Evolutionary conservation across 306 rosid genomes (phyloP).

Genomic region (Trifolium subterraneum): DNA sequence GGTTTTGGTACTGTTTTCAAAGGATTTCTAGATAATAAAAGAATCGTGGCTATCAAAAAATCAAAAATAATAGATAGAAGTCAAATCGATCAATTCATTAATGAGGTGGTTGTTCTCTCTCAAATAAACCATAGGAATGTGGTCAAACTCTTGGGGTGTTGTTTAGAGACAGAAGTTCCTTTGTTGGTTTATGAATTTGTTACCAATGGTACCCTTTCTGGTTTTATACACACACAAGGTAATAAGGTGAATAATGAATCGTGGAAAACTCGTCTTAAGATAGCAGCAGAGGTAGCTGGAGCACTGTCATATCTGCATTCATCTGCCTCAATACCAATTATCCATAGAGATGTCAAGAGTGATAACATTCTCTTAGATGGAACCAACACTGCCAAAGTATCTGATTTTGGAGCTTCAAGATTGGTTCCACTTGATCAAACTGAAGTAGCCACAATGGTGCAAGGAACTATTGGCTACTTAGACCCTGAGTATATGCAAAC

Average conservation of each 20-base stretch:
- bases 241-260: background rate
- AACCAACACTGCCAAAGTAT: constrained; percentile 46
- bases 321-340: background rate
- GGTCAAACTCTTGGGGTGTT: background rate
- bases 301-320: background rate
- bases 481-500: constrained; percentile 50
- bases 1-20: constrained; percentile 50
- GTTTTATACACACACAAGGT: constrained; percentile 31
- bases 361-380: constrained; percentile 53
- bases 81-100: constrained; percentile 51
- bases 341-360: constrained; percentile 1
- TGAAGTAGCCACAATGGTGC: constrained; percentile 46
- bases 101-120: constrained; percentile 50
- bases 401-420: constrained; percentile 56
- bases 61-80: constrained; percentile 17
- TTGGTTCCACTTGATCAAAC: constrained; percentile 50
- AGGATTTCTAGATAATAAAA: constrained; percentile 24
- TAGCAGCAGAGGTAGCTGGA: constrained; percentile 42
- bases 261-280: constrained; percentile 46
- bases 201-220: constrained; percentile 42
- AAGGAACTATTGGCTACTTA: constrained; percentile 57
- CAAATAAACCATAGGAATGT: constrained; percentile 51
- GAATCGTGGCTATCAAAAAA: constrained; percentile 35
- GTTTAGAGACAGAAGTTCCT: background rate
- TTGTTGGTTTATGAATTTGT: constrained; percentile 56